These are phyloP conservation scores for Sporisorium scitamineum DNA, from an alignment of 1,284 basidiomycete genomes.

Conservation along the genomic window DNA sequence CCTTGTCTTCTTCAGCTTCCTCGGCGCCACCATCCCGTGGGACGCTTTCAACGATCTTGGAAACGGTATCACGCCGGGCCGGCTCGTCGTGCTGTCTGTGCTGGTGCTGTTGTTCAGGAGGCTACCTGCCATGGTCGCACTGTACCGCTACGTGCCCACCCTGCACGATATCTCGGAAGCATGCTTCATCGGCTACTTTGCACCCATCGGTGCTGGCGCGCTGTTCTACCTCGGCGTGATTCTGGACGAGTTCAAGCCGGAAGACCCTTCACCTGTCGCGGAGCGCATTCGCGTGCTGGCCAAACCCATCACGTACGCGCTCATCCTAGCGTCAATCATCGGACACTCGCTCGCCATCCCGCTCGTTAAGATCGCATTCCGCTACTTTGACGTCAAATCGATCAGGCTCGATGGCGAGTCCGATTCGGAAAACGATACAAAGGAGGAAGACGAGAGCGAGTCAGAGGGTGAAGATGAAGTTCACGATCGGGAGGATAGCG, in stretches of 20 bases:
- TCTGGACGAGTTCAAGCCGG: constrained; percentile 50
- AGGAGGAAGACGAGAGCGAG: constrained; percentile 13
- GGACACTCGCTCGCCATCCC: constrained; percentile 60
- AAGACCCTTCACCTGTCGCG: constrained; percentile 30
- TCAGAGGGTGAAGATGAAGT: background rate
- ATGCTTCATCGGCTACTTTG: constrained; percentile 70
- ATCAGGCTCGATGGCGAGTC: constrained; percentile 53
- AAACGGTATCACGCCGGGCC: constrained; percentile 66
- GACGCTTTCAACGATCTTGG: constrained; percentile 56
- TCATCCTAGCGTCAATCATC: constrained; percentile 54
- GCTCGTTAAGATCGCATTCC: constrained; percentile 52
- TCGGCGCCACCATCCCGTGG: constrained; percentile 63
- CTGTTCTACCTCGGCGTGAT: constrained; percentile 55
- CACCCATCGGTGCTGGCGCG: constrained; percentile 70
- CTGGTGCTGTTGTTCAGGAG: constrained; percentile 70
- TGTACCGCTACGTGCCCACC: constrained; percentile 64
- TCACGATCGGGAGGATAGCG: background rate
- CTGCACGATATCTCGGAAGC: constrained; percentile 63
- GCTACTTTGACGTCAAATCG: constrained; percentile 41
- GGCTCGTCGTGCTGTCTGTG: constrained; percentile 70
- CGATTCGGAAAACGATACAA: constrained; percentile 13
- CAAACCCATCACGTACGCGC: constrained; percentile 57
- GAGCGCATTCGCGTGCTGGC: constrained; percentile 48
- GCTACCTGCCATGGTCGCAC: constrained; percentile 62
- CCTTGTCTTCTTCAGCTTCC: constrained; percentile 69